Conservation (phyloP, 1,284 basidiomycete species). For the Binderoboletus segoi region DNA sequence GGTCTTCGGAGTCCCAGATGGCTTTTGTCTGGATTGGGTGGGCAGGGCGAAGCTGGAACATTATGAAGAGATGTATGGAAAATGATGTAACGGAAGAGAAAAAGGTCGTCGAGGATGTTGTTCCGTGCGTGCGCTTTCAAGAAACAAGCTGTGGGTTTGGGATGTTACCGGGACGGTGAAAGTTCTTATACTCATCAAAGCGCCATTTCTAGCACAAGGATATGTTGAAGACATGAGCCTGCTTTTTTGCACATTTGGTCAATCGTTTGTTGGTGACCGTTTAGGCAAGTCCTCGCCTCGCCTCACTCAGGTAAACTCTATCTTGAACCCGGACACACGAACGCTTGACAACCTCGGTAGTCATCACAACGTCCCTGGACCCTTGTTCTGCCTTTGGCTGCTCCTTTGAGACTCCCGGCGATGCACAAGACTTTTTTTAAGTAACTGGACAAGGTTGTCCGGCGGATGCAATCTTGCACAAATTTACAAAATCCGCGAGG, state of each 20-base stretch:
- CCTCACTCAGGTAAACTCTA: conserved; percentile 28
- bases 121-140: conserved; percentile 8
- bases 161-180: conserved; percentile 16
- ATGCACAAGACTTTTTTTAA: conserved; percentile 9
- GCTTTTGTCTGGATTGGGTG: conserved; percentile 40
- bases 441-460: conserved; percentile 24
- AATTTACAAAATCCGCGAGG: conserved; percentile 23
- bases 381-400: conserved; percentile 35
- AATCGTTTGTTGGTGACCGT: conserved; percentile 36
- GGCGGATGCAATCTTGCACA: conserved; percentile 22
- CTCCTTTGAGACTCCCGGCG: conserved; percentile 1
- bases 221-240: conserved; percentile 31
- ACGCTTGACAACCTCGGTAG: conserved; percentile 21
- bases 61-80: conserved; percentile 22
- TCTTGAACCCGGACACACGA: conserved; percentile 12
- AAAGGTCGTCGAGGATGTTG: conserved; percentile 26
- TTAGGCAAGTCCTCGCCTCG: conserved; percentile 32
- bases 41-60: conserved; percentile 39
- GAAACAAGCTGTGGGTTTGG: conserved; percentile 20
- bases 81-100: conserved; percentile 21
- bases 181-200: conserved; percentile 31
- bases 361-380: conserved; percentile 32
- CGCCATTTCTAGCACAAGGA: conserved; percentile 37
- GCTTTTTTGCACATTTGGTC: conserved; percentile 37
- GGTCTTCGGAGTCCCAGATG: conserved; percentile 37